phyloP scores from a whole-genome alignment of 2,329 filamentous ascomycete species.

The Mycosphaerella arachidis region DNA sequence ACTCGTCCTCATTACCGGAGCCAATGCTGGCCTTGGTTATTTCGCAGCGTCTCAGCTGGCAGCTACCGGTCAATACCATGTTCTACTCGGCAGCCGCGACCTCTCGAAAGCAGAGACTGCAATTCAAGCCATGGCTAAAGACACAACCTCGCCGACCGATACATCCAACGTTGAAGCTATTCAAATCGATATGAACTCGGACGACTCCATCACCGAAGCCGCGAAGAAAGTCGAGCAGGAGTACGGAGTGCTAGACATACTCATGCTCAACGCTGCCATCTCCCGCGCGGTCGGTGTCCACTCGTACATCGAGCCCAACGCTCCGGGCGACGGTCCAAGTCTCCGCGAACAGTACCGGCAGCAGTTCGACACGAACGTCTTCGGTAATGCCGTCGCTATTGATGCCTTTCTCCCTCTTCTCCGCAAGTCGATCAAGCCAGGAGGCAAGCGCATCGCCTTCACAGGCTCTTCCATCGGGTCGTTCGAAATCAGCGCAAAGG shows the following conservation, averaged over 20 bases:
- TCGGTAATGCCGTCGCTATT: conserved; percentile 21
- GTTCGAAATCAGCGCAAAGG: background rate
- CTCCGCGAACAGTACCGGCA: conserved; percentile 20
- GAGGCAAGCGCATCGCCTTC: conserved; percentile 28
- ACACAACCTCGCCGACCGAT: conserved; percentile 8
- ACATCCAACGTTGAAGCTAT: conserved; percentile 34
- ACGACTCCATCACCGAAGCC: conserved; percentile 40
- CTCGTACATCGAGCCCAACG: too few species aligned
- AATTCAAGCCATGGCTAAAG: conserved; percentile 22
- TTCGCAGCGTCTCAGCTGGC: conserved; percentile 40
- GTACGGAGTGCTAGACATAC: conserved; percentile 32
- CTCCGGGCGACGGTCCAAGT: background rate
- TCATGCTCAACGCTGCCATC: conserved; percentile 37
- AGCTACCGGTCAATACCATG: conserved; percentile 37
- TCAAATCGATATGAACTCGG: conserved; percentile 41
- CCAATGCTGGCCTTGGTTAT: conserved; percentile 44
- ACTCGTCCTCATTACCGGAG: conserved; percentile 36
- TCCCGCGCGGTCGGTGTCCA: background rate
- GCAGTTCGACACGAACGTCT: conserved; percentile 29
- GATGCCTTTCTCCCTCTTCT: conserved; percentile 30
- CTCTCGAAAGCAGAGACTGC: conserved; percentile 35
- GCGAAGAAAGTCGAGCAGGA: conserved; percentile 29
- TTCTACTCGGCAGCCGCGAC: conserved; percentile 39
- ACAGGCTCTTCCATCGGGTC: conserved; percentile 18
- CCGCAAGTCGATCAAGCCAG: conserved; percentile 15